A percentile compares a stretch with the other conserved stretches of the same genome.
Evolutionary conservation across 140 eudicot genomes (phyloP).

Genomic region (Eryngium alpinum): DNA sequence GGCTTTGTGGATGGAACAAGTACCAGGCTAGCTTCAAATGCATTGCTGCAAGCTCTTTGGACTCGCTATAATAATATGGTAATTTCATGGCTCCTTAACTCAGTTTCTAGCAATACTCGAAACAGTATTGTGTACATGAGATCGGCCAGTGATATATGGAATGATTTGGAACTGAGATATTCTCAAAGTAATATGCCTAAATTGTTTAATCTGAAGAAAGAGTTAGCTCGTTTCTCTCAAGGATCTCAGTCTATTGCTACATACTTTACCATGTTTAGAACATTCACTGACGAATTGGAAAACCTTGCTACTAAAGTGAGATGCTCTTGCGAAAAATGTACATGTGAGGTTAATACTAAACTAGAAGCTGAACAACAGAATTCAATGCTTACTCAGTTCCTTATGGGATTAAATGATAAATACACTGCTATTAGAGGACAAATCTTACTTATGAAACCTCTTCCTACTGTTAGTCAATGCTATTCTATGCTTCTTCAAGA

Average conservation of each 20-base stretch:
- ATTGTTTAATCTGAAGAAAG: neutral
- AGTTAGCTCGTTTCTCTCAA: neutral
- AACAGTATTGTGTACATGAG: neutral
- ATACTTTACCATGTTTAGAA: neutral
- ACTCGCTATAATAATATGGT: neutral
- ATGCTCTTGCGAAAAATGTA: neutral
- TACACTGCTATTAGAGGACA: neutral
- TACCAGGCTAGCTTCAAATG: too few species aligned
- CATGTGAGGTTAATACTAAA: neutral
- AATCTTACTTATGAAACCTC: neutral
- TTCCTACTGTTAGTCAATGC: neutral
- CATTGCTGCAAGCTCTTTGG: neutral
- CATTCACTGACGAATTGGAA: neutral
- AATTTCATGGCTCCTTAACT: neutral
- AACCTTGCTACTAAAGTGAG: neutral
- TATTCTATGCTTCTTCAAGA: neutral
- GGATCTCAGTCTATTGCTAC: neutral
- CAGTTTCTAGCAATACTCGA: neutral
- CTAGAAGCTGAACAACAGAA: neutral
- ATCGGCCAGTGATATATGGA: neutral
- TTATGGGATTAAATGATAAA: neutral
- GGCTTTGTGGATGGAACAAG: too few species aligned
- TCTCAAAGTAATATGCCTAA: neutral
- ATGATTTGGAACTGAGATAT: neutral
- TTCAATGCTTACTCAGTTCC: neutral